Evolutionary conservation across 2,329 filamentous ascomycete genomes (phyloP), one percentile per base, ranked within the genome.

Genomic region (Trichoderma koningii): DNA sequence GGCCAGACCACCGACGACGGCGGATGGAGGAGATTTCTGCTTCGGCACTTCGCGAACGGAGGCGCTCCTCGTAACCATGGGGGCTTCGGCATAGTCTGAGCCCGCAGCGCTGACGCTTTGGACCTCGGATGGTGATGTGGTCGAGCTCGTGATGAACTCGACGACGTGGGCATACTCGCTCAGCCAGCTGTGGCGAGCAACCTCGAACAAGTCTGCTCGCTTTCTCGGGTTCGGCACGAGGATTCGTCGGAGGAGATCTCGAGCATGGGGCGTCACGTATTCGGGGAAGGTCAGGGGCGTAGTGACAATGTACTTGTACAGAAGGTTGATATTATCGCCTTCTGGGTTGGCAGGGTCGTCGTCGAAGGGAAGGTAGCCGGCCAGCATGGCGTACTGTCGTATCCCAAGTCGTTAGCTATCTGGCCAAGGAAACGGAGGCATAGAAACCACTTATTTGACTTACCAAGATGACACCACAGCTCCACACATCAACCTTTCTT

Each of bases 241-340:
- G 66, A 99, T 99, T 61, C 95, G 88, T 67, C 95, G 89, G 53
- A 99, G 82, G 0, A 99, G 85, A 77, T 99, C 95, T 72, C 95
- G 87, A 23, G 95, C 94, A 77, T 99, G 95, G 7, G 95, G 95
- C 7, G 95, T 97, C 70, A 99, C 95, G 75, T 98, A 98, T 87
- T 99, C 95, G 67, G 95, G 95, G 76, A 99, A 99, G 4, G 94
- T 98, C 48, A 99, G 85, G 42, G 94, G 93, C 1, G 95, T 99
- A 63, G 92, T 96, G 66, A 97, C 94, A 71, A 99, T 99, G 79
- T 99, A 99, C 80, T 98, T 98, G 85, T 99, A 99, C 30, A 99
- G 83, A 12, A 99, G 85, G 76, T 99, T 99, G 81, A 99, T 99
- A 76, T 99, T 99, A 77, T 99, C 95, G 70, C 95, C 95, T 78